Evolutionary conservation across 768 basidiomycete species (phyloP).

Genomic region (Suillus placidus): DNA sequence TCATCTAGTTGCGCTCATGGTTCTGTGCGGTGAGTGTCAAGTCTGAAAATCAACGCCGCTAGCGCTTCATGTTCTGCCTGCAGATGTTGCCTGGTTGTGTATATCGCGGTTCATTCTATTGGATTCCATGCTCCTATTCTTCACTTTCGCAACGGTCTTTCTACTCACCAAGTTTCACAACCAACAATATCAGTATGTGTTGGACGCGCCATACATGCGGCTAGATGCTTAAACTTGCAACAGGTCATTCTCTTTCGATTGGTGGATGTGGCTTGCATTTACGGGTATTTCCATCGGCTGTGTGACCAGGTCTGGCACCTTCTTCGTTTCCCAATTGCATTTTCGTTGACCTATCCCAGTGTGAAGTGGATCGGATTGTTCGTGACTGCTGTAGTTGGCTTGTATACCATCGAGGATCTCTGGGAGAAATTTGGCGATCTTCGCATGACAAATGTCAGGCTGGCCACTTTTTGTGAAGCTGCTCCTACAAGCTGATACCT

Average conservation of each 20-base stretch:
- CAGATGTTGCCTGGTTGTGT: conserved; percentile 95
- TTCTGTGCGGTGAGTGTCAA: conserved; percentile 72
- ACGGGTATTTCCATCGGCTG: conserved; percentile 95
- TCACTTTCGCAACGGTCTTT: conserved; percentile 96
- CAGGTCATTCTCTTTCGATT: conserved; percentile 93
- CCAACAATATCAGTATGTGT: conserved; percentile 85
- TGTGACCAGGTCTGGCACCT: conserved; percentile 72
- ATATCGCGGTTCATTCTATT: conserved; percentile 97
- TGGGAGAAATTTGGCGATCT: conserved; percentile 99
- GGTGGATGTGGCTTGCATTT: conserved; percentile 95
- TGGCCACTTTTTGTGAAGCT: conserved; percentile 14
- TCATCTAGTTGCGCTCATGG: conserved; percentile 93
- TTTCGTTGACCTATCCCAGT: conserved; percentile 41
- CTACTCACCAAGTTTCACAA: conserved; percentile 96
- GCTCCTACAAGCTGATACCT: conserved; percentile 10
- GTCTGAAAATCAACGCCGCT: background rate
- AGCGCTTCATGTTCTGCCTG: background rate
- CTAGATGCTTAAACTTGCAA: conserved; percentile 8
- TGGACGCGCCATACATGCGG: background rate
- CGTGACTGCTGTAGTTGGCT: conserved; percentile 89
- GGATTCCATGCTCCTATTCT: conserved; percentile 99
- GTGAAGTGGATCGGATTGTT: conserved; percentile 98
- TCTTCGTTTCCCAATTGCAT: background rate
- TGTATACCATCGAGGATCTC: conserved; percentile 96
- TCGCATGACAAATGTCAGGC: conserved; percentile 80